A percentile compares a stretch with the other conserved stretches of the same genome.
phyloP scores from a whole-genome alignment of 805 yeast genomes.

The Crinitomyces ghanaensis region DNA sequence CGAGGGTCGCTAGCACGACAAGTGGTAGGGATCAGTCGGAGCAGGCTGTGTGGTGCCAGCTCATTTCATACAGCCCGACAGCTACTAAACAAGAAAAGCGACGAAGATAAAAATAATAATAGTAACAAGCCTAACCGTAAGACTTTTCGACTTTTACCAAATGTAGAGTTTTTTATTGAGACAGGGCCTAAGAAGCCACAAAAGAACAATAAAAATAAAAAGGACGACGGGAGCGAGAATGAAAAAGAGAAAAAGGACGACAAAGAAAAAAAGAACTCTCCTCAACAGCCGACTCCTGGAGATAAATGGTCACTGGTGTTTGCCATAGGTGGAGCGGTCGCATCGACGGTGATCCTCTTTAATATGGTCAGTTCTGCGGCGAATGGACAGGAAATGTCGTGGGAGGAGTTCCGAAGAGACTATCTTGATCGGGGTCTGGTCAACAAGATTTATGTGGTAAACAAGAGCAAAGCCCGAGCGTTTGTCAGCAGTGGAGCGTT shows the following conservation, averaged over 20 bases:
- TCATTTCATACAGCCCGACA: no score
- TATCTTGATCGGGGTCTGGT: conserved; percentile 73
- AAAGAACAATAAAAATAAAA: no score
- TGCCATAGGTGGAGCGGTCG: conserved; percentile 6
- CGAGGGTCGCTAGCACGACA: no score
- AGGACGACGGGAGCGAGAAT: conserved; percentile 4
- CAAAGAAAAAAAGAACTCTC: background rate
- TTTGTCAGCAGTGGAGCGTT: conserved; percentile 35
- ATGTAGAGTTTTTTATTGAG: no score
- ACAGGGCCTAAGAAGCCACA: no score
- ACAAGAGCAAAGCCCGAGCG: conserved; percentile 64
- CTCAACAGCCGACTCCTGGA: conserved; percentile 6
- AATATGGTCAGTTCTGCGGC: conserved; percentile 3
- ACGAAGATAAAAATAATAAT: no score
- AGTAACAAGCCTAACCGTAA: no score
- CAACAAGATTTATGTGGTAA: conserved; percentile 58
- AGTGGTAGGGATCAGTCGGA: no score
- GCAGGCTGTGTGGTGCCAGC: no score
- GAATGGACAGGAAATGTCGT: conserved; percentile 47
- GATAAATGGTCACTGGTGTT: background rate
- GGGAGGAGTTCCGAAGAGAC: conserved; percentile 79
- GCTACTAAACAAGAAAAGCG: no score
- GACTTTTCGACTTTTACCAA: no score
- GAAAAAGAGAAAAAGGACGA: conserved; percentile 2
- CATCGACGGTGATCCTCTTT: conserved; percentile 5